Evolutionary conservation across 805 yeast species (phyloP).

Genomic region (Saccharomycopsis sp.): DNA sequence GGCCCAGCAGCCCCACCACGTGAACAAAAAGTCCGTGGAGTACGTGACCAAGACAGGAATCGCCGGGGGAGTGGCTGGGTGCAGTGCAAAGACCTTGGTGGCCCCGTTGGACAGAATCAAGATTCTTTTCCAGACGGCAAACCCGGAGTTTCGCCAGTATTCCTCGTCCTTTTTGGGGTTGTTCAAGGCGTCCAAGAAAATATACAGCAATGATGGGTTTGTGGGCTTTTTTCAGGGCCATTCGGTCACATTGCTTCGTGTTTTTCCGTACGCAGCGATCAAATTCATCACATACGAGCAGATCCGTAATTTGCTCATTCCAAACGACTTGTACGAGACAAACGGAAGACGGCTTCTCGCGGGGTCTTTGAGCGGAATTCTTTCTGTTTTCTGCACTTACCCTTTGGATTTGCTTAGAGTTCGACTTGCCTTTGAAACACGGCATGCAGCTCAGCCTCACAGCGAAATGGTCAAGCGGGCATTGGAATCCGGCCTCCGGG

Average conservation of each 20-base stretch:
- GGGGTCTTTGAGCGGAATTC: constrained; percentile 85
- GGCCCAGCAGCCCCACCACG: not conserved
- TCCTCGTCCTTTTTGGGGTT: constrained; percentile 78
- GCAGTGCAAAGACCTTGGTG: constrained; percentile 89
- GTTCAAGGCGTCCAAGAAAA: constrained; percentile 60
- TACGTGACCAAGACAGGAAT: constrained; percentile 79
- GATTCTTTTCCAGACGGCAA: constrained; percentile 89
- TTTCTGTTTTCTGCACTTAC: constrained; percentile 82
- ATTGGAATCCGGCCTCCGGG: not conserved
- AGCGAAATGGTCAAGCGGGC: not conserved
- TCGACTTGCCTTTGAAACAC: constrained; percentile 83
- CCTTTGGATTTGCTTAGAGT: constrained; percentile 90
- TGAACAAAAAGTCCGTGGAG: constrained; percentile 59
- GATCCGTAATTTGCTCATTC: constrained; percentile 71
- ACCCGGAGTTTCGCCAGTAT: constrained; percentile 77
- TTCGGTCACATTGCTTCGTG: constrained; percentile 82
- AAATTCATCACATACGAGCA: constrained; percentile 97
- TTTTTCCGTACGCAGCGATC: constrained; percentile 95
- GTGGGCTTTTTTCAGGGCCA: constrained; percentile 91
- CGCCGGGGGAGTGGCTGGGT: constrained; percentile 95
- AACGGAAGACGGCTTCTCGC: constrained; percentile 74
- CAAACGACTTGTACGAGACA: constrained; percentile 67
- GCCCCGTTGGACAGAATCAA: constrained; percentile 96
- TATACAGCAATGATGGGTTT: constrained; percentile 63
- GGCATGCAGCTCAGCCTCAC: constrained; percentile 20